Evolutionary conservation across 768 basidiomycete genomes (phyloP).

Genomic region (Pilatotrama ljubarskyi): DNA sequence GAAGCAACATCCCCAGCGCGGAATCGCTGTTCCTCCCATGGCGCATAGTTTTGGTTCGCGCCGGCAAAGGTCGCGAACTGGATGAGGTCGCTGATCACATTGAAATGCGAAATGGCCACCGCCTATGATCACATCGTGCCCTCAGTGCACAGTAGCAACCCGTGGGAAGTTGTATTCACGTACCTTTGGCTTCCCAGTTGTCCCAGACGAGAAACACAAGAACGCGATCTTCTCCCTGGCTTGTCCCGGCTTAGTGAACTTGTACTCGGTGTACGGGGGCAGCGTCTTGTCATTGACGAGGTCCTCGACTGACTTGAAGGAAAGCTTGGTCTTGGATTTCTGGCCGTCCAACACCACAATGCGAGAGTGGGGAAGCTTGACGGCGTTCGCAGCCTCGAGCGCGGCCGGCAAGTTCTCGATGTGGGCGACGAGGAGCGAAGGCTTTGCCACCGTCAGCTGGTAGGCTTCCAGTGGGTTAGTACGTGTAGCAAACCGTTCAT

Average conservation of each 20-base stretch:
- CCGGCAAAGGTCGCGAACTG: constrained; percentile 25
- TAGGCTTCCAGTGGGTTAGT: constrained; percentile 14
- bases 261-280: background rate
- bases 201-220: constrained; percentile 24
- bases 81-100: constrained; percentile 55
- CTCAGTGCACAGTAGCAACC: no score
- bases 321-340: background rate
- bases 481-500: no score
- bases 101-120: constrained; percentile 66
- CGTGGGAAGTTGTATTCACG: background rate
- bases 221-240: constrained; percentile 19
- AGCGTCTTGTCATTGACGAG: constrained; percentile 1
- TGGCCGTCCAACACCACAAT: constrained; percentile 26
- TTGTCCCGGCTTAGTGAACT: constrained; percentile 11
- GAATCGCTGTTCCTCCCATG: constrained; percentile 41
- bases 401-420: constrained; percentile 24
- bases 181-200: constrained; percentile 24
- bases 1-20: constrained; percentile 57
- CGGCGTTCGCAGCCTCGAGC: constrained; percentile 21
- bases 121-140: constrained; percentile 42
- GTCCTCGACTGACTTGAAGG: constrained; percentile 2
- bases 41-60: constrained; percentile 34
- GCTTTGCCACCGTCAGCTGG: constrained; percentile 29
- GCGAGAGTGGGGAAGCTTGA: constrained; percentile 22
- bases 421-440: constrained; percentile 26